Conservation (phyloP, 1,284 basidiomycete genomes). For the Ganoderma leucocontextum region DNA sequence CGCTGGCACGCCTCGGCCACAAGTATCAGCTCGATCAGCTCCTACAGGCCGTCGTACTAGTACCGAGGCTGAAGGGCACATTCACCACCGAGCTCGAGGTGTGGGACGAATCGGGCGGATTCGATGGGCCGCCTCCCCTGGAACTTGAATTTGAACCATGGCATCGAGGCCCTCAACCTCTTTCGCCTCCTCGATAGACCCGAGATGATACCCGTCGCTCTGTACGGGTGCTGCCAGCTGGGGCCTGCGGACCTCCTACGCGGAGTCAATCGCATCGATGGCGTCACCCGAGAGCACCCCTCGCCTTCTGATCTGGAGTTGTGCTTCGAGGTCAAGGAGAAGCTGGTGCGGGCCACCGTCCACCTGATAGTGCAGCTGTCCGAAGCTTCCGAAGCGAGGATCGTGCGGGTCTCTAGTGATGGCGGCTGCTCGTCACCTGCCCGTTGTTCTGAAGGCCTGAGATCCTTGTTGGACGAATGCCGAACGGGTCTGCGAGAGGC, state of each 20-base stretch:
- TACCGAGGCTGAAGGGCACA: background rate
- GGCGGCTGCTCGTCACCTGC: background rate
- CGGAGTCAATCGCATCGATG: background rate
- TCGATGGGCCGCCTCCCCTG: background rate
- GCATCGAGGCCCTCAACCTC: conserved; percentile 17
- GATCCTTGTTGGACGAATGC: background rate
- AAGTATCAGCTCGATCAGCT: conserved; percentile 14
- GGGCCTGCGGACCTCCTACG: background rate
- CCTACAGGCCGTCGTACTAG: background rate
- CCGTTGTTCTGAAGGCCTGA: background rate
- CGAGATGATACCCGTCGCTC: background rate
- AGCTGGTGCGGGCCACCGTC: background rate
- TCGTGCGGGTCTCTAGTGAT: background rate
- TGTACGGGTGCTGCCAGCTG: background rate
- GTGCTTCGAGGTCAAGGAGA: background rate
- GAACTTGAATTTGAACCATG: background rate
- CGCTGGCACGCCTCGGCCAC: conserved; percentile 6
- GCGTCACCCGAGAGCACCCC: background rate
- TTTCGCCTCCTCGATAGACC: conserved; percentile 6
- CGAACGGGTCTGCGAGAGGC: background rate
- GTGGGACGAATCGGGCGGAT: background rate
- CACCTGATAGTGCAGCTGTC: background rate
- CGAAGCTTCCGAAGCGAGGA: background rate
- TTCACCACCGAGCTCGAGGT: background rate
- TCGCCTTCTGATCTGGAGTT: background rate